A percentile compares a stretch with the other conserved stretches of the same genome.
These are phyloP conservation scores for Bremia lactucae DNA, from an alignment of 352 stramenopile species.

Conservation along the genomic window DNA sequence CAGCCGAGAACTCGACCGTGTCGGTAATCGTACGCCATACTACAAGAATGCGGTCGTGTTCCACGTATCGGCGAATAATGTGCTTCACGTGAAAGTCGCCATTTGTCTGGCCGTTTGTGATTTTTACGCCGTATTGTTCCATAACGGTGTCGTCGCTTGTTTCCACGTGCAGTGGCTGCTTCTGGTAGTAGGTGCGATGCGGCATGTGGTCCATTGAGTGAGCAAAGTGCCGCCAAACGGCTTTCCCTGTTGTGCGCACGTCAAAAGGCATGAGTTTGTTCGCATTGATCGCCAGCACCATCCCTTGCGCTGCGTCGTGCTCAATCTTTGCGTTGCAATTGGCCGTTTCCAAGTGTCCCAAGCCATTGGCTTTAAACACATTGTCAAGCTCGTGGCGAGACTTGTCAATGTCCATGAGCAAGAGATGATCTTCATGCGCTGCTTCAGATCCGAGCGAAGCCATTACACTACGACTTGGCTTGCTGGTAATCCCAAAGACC, in stretches of 20 bases:
- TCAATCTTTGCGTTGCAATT: slow-evolving; percentile 43
- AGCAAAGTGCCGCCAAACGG: slow-evolving; percentile 46
- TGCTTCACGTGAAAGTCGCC: slow-evolving; percentile 43
- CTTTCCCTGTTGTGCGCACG: slow-evolving; percentile 24
- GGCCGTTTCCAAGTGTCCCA: slow-evolving; percentile 36
- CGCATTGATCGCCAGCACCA: slow-evolving; percentile 43
- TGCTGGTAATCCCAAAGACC: too few species aligned
- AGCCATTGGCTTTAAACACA: slow-evolving; percentile 39
- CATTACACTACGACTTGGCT: too few species aligned
- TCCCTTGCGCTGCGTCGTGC: slow-evolving; percentile 25
- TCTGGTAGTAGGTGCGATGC: slow-evolving; percentile 42
- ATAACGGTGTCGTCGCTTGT: slow-evolving; percentile 38
- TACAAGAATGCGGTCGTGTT: slow-evolving; percentile 43
- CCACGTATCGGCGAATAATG: slow-evolving; percentile 40
- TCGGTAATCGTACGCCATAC: slow-evolving; percentile 47
- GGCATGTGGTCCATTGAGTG: slow-evolving; percentile 50
- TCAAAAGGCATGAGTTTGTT: slow-evolving; percentile 50
- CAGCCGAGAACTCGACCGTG: slow-evolving; percentile 36
- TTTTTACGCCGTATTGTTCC: slow-evolving; percentile 43
- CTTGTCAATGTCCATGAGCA: too few species aligned
- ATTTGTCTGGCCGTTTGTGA: slow-evolving; percentile 36
- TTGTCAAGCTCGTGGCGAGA: slow-evolving; percentile 38
- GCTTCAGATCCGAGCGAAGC: too few species aligned
- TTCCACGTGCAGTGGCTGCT: slow-evolving; percentile 35
- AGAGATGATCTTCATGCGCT: too few species aligned